phyloP scores from a whole-genome alignment of 2,329 filamentous ascomycete genomes.

The Arthrobotrys musiformis region DNA sequence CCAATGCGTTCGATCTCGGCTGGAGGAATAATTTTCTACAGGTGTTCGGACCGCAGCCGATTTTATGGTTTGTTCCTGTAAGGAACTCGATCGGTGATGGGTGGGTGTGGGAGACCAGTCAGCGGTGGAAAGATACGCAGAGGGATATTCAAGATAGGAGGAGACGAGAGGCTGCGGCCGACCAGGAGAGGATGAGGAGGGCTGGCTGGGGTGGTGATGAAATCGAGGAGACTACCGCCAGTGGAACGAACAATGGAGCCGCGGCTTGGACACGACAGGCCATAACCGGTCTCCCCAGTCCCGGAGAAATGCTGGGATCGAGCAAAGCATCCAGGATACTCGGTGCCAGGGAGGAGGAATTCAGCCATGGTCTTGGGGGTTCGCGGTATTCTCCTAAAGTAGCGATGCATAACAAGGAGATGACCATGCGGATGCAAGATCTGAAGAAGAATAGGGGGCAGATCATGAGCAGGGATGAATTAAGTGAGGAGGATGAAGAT shows the following conservation, averaged over 20 bases:
- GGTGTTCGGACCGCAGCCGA: conserved; percentile 78
- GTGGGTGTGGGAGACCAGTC: conserved; percentile 90
- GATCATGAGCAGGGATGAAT: conserved; percentile 44
- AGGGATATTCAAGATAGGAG: conserved; percentile 68
- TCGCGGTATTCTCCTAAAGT: conserved; percentile 47
- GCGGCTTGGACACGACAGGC: conserved; percentile 35
- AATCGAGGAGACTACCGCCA: conserved; percentile 46
- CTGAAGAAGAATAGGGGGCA: conserved; percentile 38
- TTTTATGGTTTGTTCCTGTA: conserved; percentile 82
- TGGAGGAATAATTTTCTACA: conserved; percentile 81
- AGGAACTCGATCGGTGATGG: conserved; percentile 89
- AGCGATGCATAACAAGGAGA: conserved; percentile 42
- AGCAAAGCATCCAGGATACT: conserved; percentile 47
- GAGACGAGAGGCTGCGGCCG: conserved; percentile 73
- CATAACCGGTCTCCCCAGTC: conserved; percentile 35
- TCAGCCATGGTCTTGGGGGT: conserved; percentile 40
- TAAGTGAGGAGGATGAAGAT: conserved; percentile 38
- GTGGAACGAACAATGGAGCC: conserved; percentile 36
- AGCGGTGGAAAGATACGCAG: conserved; percentile 78
- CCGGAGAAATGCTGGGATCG: conserved; percentile 29
- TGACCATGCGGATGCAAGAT: conserved; percentile 44
- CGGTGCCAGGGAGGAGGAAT: conserved; percentile 43
- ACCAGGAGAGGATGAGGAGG: conserved; percentile 69
- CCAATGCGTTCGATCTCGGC: conserved; percentile 92
- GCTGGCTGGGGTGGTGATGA: conserved; percentile 50